A percentile compares a stretch with the other conserved stretches of the same genome.
These are phyloP conservation scores for Graphilbum fragrans DNA, from an alignment of 2,329 filamentous ascomycete species.

Conservation along the genomic window DNA sequence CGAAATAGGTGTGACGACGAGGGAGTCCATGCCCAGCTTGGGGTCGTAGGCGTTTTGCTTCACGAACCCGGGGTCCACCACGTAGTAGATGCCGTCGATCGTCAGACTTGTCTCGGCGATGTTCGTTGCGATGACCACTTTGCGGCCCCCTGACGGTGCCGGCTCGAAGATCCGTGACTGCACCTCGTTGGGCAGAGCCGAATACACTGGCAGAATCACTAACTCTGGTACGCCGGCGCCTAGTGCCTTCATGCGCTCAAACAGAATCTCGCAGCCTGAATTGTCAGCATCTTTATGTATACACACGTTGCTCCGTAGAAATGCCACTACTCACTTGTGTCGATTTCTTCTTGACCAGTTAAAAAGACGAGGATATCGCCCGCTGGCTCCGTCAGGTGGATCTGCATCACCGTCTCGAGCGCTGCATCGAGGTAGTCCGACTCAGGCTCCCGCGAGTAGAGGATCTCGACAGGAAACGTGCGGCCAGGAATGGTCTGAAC, in stretches of 20 bases:
- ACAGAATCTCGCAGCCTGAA: slow-evolving; percentile 64
- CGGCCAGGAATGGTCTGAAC: slow-evolving; percentile 70
- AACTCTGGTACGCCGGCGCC: slow-evolving; percentile 85
- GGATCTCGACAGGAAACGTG: slow-evolving; percentile 89
- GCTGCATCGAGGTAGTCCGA: slow-evolving; percentile 91
- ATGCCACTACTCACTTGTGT: slow-evolving; percentile 44
- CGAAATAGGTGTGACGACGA: slow-evolving; percentile 91
- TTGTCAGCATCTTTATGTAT: not conserved
- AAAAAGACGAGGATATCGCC: slow-evolving; percentile 96
- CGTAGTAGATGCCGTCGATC: slow-evolving; percentile 95
- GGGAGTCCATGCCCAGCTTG: slow-evolving; percentile 93
- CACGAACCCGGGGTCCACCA: slow-evolving; percentile 92
- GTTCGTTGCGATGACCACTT: slow-evolving; percentile 96
- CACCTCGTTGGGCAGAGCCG: slow-evolving; percentile 83
- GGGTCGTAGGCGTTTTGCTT: slow-evolving; percentile 97
- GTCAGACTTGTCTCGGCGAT: slow-evolving; percentile 98
- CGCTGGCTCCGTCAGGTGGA: slow-evolving; percentile 81
- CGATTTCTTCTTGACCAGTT: slow-evolving; percentile 96
- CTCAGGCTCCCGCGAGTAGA: slow-evolving; percentile 91
- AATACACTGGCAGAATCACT: slow-evolving; percentile 91
- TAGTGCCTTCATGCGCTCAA: slow-evolving; percentile 90
- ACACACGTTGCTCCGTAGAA: too few species aligned
- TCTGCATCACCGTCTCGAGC: slow-evolving; percentile 95
- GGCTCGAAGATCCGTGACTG: slow-evolving; percentile 93
- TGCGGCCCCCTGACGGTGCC: slow-evolving; percentile 71